Percentiles rank a stretch among this genome's conserved stretches.
phyloP scores from a whole-genome alignment of 2,329 filamentous ascomycete genomes.

The Fusarium nelsonii region DNA sequence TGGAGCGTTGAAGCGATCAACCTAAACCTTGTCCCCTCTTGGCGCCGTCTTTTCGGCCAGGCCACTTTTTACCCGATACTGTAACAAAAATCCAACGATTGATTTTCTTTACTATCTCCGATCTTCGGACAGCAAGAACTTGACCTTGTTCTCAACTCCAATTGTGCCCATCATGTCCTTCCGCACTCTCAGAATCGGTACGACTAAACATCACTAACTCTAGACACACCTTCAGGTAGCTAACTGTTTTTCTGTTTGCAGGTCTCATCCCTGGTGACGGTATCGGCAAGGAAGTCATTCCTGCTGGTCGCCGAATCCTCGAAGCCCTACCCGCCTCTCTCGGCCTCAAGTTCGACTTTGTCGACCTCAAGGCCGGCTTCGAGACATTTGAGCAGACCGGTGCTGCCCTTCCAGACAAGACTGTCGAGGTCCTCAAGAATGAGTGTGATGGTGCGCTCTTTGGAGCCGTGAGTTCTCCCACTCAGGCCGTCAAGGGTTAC shows the following conservation, averaged over 20 bases:
- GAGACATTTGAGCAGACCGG: conserved; percentile 93
- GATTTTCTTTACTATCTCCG: conserved; percentile 43
- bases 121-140: conserved; percentile 47
- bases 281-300: conserved; percentile 98
- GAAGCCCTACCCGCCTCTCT: conserved; percentile 94
- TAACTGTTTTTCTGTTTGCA: conserved; percentile 53
- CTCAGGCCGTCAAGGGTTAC: conserved; percentile 91
- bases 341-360: conserved; percentile 92
- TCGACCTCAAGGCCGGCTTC: conserved; percentile 92
- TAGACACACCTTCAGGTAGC: neutral
- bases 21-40: conserved; percentile 34
- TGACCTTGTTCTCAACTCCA: conserved; percentile 38
- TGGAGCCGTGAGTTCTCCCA: conserved; percentile 93
- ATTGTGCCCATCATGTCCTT: conserved; percentile 54
- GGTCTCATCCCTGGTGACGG: conserved; percentile 98
- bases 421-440: conserved; percentile 86
- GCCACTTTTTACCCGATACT: conserved; percentile 35
- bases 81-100: conserved; percentile 19
- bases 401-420: conserved; percentile 87
- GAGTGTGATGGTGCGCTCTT: conserved; percentile 98
- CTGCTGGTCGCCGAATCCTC: conserved; percentile 89
- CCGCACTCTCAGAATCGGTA: conserved; percentile 59
- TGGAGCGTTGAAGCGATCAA: conserved; percentile 4
- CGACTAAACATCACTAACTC: neutral
- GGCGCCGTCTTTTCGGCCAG: conserved; percentile 24